Conservation (phyloP, 345 rosid species). For the Noccaea caerulescens region DNA sequence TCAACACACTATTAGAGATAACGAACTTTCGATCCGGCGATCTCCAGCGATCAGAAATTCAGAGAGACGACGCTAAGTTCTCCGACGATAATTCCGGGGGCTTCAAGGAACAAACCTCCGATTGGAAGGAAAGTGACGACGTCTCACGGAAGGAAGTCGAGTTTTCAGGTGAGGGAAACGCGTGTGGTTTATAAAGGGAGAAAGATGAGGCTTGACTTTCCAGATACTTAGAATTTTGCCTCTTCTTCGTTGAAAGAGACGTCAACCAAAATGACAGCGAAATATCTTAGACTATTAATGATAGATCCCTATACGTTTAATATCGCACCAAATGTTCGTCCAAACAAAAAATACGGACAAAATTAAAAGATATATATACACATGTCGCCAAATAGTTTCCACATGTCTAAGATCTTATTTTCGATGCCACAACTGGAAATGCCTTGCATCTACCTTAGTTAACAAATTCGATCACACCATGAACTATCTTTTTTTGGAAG, state of each 20-base stretch:
- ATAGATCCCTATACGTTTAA: slow-evolving; percentile 9
- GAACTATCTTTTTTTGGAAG: too few species aligned
- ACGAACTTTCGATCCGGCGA: slow-evolving; percentile 63
- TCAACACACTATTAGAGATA: slow-evolving; percentile 30
- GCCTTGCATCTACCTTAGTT: neutral
- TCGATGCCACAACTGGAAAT: slow-evolving; percentile 16
- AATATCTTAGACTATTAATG: slow-evolving; percentile 14
- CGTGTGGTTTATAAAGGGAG: slow-evolving; percentile 20
- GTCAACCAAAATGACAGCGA: slow-evolving; percentile 3
- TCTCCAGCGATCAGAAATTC: slow-evolving; percentile 41
- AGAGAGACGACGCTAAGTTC: slow-evolving; percentile 10
- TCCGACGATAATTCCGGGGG: slow-evolving; percentile 2
- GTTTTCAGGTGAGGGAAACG: neutral
- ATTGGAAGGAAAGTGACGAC: slow-evolving; percentile 18
- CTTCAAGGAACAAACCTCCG: slow-evolving; percentile 23
- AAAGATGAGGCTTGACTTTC: slow-evolving; percentile 28
- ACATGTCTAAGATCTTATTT: slow-evolving; percentile 1
- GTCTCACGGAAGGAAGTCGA: neutral
- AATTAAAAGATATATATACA: neutral
- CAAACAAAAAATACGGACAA: neutral
- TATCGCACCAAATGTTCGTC: neutral
- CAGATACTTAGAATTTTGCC: slow-evolving; percentile 41
- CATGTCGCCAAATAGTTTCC: slow-evolving; percentile 15
- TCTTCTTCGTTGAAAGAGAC: neutral
- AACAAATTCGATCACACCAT: neutral